phyloP scores from a whole-genome alignment of 2,329 filamentous ascomycete species.

The Ophiocordyceps robertsii region DNA sequence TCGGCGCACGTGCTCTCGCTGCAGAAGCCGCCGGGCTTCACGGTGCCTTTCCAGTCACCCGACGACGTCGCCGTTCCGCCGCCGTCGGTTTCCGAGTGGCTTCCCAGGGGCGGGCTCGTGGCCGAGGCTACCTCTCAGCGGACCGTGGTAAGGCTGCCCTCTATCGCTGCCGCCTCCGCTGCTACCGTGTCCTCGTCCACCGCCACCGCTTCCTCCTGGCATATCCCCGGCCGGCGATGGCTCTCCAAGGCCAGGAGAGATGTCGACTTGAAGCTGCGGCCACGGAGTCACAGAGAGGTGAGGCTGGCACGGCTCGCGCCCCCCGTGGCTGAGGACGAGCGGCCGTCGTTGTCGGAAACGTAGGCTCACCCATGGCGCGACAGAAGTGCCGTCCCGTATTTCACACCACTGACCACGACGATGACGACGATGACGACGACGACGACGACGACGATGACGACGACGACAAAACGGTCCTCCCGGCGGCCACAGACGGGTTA shows the following conservation, averaged over 20 bases:
- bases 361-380: no score
- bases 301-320: background rate
- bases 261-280: constrained; percentile 10
- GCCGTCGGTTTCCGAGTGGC: background rate
- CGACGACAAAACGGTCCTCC: no score
- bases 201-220: background rate
- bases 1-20: constrained; percentile 33
- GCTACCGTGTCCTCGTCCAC: background rate
- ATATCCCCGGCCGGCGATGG: constrained; percentile 1
- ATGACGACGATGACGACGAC: no score
- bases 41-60: constrained; percentile 3
- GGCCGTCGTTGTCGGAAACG: constrained; percentile 4
- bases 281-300: constrained; percentile 5
- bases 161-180: background rate
- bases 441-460: no score
- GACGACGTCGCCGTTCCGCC: background rate
- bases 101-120: background rate
- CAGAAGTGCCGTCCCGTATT: no score
- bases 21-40: constrained; percentile 17
- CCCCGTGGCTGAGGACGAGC: background rate
- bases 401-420: no score
- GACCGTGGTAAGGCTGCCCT: background rate
- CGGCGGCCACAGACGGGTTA: no score
- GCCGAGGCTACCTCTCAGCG: background rate
- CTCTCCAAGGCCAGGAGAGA: constrained; percentile 11